Evolutionary conservation across 1,284 basidiomycete species (phyloP), one percentile per base, ranked within the genome.

Genomic region (Mycena citricolor): DNA sequence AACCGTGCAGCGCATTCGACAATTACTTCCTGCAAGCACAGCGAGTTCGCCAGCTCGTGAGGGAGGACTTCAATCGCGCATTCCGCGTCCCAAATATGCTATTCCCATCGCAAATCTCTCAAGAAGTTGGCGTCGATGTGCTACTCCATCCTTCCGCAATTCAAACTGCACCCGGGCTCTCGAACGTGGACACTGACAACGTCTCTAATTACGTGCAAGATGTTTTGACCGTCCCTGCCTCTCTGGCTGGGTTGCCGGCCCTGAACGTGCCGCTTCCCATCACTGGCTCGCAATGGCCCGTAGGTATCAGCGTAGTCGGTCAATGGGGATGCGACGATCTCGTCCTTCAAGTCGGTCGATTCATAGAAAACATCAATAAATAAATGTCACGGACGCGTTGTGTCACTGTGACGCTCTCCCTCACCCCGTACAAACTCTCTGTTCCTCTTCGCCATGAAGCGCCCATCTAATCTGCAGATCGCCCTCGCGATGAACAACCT

Each of bases 11-110:
- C 52, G 93, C 92, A 12, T 97, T 94, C 61, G 89, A 98, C 67
- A 97, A 97, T 61, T 97, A 95, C 63, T 98, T 94, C 62, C 74
- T 98, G 4, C 90, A 95, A 67, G 94, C 97, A 0, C 86, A 94
- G 49, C 75, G 82, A 14, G 77, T 97, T 16, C 81, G 95, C 2
- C 73, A 77, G 31, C 65, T 77, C 6, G 69, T 99, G 39, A 77
- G 80, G 51, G 57, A 74, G 4, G 94, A 97, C 57, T 95, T 94
- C 55, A 71, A 87, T 54, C 56, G 61, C 0, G 77, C 85, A 17
- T 91, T 97, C 62, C 67, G 74, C 1, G 62, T 75, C 1, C 68
- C 73, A 1, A 78, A 79, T 53, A 69, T 74, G 3, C 69, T 77
- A 26, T 58, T 49, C 4, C 43, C 49, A 0, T 25, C 42, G 16